Base-by-base conservation (phyloP, 73 alveolate genomes). In the Paramecium sonneborni region DNA sequence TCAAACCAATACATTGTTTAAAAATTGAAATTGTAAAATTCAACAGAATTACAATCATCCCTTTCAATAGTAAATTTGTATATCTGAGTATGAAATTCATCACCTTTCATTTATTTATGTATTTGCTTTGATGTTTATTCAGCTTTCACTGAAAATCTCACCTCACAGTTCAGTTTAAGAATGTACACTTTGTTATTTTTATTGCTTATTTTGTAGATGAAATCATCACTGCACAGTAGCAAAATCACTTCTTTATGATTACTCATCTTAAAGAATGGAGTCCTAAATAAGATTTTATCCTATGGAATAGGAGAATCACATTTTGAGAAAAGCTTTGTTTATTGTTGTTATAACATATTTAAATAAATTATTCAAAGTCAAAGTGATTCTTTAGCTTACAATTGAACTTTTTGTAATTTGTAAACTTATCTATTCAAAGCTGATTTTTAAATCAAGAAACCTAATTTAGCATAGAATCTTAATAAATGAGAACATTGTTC, bases 1-100 rank as follows among this genome's bases (percentile, higher is more conserved):
- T 79, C 90, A 44, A 79, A 79, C 90, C 90, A 79, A 44, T 79
- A 79, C 90, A 79, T 79, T 3, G 90, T 43, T 43, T 46, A 24
- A 24, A 79, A 79, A 24, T 79, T 39, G 72, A 79, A 79, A 76
- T 79, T 79, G 18, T 79, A 79, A 39, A 79, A 79, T 41, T 79
- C 90, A 39, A 79, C 90, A 39, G 74, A 26, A 39, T 79, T 28
- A 30, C 62, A 30, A 44, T 79, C 90, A 79, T 79, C 90, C 6
- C 90, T 39, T 41, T 79, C 90, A 2, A 79, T n/a, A 24, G 69
- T 26, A 2, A 79, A 79, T 46, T 44, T 79, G 55, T 79, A 79
- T 11, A 79, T 79, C 24, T 79, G 18, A 8, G 90, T 43, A 39
- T 79, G 90, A 18, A 79, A 79, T 46, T 79, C 69, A 79, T 79